Evolutionary conservation across 306 rosid species (phyloP), one percentile per base, ranked within the genome.

Genomic region (Herpetospermum pedunculosum): DNA sequence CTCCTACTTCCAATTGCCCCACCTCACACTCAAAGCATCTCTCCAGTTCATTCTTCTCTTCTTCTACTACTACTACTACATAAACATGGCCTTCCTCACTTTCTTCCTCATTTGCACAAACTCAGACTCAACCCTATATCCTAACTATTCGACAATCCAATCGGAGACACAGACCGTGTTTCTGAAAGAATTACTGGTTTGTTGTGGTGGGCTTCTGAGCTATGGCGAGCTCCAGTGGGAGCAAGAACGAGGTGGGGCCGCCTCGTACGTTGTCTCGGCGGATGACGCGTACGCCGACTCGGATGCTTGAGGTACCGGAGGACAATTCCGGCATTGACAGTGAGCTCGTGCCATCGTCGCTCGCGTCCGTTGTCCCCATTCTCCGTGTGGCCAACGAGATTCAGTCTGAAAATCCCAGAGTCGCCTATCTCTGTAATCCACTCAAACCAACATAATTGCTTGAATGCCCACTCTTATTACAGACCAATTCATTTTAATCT

Each of bases 171-270:
- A 67, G 58, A 62, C 58, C 32, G 6, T 35, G 34, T 15, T 23
- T 58, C 32, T 58, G 16, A 43, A 26, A 13, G 26, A 55, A 48
- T 28, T 59, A 1, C 25, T 21, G 60, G 79, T 54, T 54, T 55
- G 76, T 75, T 73, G 43, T 29, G 46, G 64, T 48, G n/a, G n/a
- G n/a, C n/a, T 41, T 29, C 48, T 15, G 4, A 47, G 34, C 21
- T 57, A 91, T 91, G 99, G 99, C 97, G 58, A 88, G 96, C 77
- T 67, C 96, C 57, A 94, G 97, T 82, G 92, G 97, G 73, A 81
- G 91, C 63, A 91, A 82, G 87, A 73, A 65, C 75, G 86, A 80
- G 25, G 59, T 8, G 49, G 89, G 84, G 13, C 62, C 78, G 58
- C 57, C 81, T 2, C 77, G 89, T 72, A 72, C 83, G 11, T 77